Conservation (phyloP, 2,329 filamentous ascomycete species). For the Thermochaetoides dissita region DNA sequence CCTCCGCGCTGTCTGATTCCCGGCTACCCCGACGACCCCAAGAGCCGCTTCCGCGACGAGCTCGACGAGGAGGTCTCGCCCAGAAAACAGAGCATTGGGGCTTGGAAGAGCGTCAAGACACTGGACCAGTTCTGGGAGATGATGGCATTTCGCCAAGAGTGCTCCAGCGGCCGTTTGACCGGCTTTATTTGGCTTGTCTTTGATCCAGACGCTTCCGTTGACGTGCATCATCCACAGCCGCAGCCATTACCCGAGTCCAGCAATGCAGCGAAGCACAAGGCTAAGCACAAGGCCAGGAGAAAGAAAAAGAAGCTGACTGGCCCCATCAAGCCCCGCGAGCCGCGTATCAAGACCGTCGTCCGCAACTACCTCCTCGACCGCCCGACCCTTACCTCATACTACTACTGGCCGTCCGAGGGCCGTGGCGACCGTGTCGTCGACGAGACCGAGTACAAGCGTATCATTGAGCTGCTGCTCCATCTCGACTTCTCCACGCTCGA, state of each 20-base stretch:
- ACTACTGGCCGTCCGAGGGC: constrained; percentile 48
- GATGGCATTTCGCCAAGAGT: constrained; percentile 94
- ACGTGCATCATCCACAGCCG: background rate
- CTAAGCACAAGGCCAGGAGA: constrained; percentile 26
- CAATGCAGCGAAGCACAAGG: constrained; percentile 7
- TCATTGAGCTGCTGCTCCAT: constrained; percentile 54
- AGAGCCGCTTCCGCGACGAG: constrained; percentile 76
- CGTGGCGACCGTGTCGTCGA: constrained; percentile 51
- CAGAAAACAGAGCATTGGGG: constrained; percentile 43
- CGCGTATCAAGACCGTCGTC: constrained; percentile 47
- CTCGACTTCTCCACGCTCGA: constrained; percentile 58
- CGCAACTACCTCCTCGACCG: constrained; percentile 35
- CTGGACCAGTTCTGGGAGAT: constrained; percentile 96
- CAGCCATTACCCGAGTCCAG: constrained; percentile 14
- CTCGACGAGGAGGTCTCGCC: constrained; percentile 69
- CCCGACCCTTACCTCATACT: constrained; percentile 45
- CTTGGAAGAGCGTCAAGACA: constrained; percentile 72
- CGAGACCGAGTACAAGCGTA: constrained; percentile 51
- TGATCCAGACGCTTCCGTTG: constrained; percentile 27
- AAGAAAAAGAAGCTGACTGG: constrained; percentile 38
- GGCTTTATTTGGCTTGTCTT: constrained; percentile 93
- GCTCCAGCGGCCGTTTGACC: constrained; percentile 78
- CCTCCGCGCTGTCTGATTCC: constrained; percentile 77
- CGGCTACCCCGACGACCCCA: constrained; percentile 88
- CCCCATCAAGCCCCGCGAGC: constrained; percentile 47